Conservation (phyloP, 2,329 filamentous ascomycete genomes). For the Neurospora sp. region DNA sequence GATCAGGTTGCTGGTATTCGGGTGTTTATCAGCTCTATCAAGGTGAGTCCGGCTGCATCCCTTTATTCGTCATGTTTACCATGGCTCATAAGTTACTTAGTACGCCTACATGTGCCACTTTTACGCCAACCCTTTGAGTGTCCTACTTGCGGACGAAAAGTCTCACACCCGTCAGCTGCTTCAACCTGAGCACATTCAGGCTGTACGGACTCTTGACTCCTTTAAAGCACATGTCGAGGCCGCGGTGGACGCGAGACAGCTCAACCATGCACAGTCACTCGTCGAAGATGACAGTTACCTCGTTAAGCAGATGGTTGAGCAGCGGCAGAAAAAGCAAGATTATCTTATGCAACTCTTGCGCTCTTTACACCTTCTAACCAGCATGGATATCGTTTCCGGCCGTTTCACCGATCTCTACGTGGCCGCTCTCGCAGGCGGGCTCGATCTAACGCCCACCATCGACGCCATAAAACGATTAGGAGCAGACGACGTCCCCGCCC, state of each 20-base stretch:
- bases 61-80: background rate
- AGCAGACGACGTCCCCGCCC: slow-evolving; percentile 35
- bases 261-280: slow-evolving; percentile 37
- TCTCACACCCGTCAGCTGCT: slow-evolving; percentile 27
- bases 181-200: slow-evolving; percentile 53
- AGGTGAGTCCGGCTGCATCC: slow-evolving; percentile 34
- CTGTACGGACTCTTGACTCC: slow-evolving; percentile 57
- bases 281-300: slow-evolving; percentile 52
- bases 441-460: slow-evolving; percentile 38
- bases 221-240: slow-evolving; percentile 49
- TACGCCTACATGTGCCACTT: slow-evolving; percentile 84
- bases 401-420: slow-evolving; percentile 51
- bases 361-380: slow-evolving; percentile 35
- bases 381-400: slow-evolving; percentile 25
- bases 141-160: slow-evolving; percentile 40
- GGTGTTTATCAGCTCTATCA: slow-evolving; percentile 58
- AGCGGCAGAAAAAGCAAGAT: slow-evolving; percentile 10
- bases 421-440: slow-evolving; percentile 46
- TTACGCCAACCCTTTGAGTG: slow-evolving; percentile 64
- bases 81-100: slow-evolving; percentile 27
- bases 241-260: slow-evolving; percentile 32
- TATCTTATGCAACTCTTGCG: slow-evolving; percentile 36
- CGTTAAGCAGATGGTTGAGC: slow-evolving; percentile 27
- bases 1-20: slow-evolving; percentile 71
- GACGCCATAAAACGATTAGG: slow-evolving; percentile 50